Evolutionary conservation across 2,329 filamentous ascomycete genomes (phyloP).

Genomic region (Aspergillus pseudotamarii): DNA sequence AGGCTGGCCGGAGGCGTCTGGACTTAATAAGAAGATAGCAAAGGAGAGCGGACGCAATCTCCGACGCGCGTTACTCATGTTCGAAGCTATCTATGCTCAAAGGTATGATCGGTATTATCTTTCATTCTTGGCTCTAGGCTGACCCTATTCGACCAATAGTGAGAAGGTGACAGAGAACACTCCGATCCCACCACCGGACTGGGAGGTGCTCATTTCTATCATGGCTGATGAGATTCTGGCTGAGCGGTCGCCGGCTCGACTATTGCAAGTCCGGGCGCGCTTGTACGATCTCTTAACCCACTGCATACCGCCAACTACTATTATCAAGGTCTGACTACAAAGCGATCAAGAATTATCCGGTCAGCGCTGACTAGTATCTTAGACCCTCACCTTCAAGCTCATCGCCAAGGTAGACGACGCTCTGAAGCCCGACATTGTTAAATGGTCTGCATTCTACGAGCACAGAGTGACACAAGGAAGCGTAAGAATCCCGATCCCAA

Average conservation of each 20-base stretch:
- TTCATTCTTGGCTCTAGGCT: background rate
- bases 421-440: conserved; percentile 88
- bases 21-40: conserved; percentile 81
- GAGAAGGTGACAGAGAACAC: conserved; percentile 88
- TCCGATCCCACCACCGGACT: conserved; percentile 90
- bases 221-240: conserved; percentile 92
- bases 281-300: conserved; percentile 97
- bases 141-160: conserved; percentile 49
- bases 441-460: conserved; percentile 97
- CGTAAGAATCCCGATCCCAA: conserved; percentile 38
- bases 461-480: conserved; percentile 87
- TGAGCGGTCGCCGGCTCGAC: conserved; percentile 86
- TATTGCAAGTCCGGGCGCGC: conserved; percentile 85
- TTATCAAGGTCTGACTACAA: conserved; percentile 67
- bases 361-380: conserved; percentile 11
- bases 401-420: conserved; percentile 84
- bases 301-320: conserved; percentile 92
- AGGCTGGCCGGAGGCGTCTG: conserved; percentile 75
- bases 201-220: conserved; percentile 87
- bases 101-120: conserved; percentile 65
- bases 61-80: conserved; percentile 89
- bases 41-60: conserved; percentile 89
- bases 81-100: conserved; percentile 93
- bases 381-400: conserved; percentile 89
- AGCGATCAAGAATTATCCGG: background rate